Percentiles rank a stretch among this genome's conserved stretches.
phyloP scores from a whole-genome alignment of 2,329 filamentous ascomycete genomes.

The Ophiostoma sp. region DNA sequence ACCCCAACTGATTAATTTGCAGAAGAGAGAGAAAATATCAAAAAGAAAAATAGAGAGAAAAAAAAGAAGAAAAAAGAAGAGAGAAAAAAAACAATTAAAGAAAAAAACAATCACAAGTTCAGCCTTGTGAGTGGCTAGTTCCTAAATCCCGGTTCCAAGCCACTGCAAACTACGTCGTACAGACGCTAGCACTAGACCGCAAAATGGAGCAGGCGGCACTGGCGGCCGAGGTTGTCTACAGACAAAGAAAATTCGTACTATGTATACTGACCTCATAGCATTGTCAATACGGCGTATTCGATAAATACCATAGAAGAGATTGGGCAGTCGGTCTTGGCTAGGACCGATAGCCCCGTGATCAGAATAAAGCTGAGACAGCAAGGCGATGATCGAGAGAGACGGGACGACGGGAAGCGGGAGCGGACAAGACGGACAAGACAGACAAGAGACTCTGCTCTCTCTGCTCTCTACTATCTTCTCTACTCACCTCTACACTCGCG shows the following conservation, averaged over 20 bases:
- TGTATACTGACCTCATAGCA: not conserved
- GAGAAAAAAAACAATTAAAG: not conserved
- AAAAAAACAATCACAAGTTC: not conserved
- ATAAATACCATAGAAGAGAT: no score
- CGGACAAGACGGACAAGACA: not conserved
- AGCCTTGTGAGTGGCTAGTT: constrained; percentile 7
- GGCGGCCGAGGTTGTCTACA: not conserved
- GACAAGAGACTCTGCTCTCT: no score
- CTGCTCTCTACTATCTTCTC: no score
- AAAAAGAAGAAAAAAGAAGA: not conserved
- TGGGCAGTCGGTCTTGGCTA: no score
- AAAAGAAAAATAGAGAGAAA: not conserved
- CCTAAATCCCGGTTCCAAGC: not conserved
- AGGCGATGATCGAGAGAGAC: not conserved
- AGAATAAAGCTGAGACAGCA: constrained; percentile 6
- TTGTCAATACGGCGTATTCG: not conserved
- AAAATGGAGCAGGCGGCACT: not conserved
- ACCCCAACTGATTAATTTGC: no score
- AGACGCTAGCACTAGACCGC: not conserved
- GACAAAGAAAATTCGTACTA: not conserved
- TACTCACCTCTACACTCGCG: no score
- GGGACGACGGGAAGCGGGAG: not conserved
- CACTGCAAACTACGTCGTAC: not conserved
- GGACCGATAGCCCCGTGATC: not conserved
- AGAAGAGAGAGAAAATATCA: not conserved